phyloP scores from a whole-genome alignment of 23 red algal genomes.

The Gracilaria caudata region DNA sequence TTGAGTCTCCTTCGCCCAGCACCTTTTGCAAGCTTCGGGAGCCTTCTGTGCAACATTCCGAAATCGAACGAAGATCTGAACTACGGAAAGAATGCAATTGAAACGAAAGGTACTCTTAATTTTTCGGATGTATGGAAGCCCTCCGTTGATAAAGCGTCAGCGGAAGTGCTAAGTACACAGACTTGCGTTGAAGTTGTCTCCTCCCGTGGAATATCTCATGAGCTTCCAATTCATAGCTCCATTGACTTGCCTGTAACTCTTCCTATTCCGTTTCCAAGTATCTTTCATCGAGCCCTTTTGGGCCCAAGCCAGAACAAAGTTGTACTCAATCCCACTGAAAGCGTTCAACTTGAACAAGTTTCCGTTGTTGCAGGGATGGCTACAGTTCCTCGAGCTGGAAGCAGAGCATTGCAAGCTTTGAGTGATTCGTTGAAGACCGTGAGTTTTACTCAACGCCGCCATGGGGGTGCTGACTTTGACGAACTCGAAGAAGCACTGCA shows the following conservation, averaged over 20 bases:
- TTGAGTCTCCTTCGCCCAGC: conserved; percentile 36
- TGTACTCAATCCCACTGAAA: not conserved
- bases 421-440: not conserved
- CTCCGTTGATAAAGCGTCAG: too few relatives aligned
- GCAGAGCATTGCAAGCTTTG: conserved; percentile 7
- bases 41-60: conserved; percentile 31
- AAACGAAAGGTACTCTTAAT: conserved; percentile 36
- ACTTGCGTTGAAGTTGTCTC: not conserved
- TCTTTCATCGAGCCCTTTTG: not conserved
- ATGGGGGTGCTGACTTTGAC: not conserved
- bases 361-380: conserved; percentile 1
- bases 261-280: conserved; percentile 26
- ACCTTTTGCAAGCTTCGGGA: conserved; percentile 22
- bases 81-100: conserved; percentile 18
- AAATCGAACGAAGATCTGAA: not conserved
- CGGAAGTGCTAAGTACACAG: not conserved
- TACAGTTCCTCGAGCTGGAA: conserved; percentile 4
- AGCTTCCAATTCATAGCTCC: not conserved
- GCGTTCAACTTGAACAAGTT: conserved; percentile 15
- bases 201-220: conserved; percentile 12
- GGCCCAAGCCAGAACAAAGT: not conserved
- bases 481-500: conserved; percentile 16
- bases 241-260: conserved; percentile 18
- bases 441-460: not conserved
- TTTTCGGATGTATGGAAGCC: conserved; percentile 47